phyloP scores from a whole-genome alignment of 176 grass and related monocot genomes.

The Triticum turgidum region DNA sequence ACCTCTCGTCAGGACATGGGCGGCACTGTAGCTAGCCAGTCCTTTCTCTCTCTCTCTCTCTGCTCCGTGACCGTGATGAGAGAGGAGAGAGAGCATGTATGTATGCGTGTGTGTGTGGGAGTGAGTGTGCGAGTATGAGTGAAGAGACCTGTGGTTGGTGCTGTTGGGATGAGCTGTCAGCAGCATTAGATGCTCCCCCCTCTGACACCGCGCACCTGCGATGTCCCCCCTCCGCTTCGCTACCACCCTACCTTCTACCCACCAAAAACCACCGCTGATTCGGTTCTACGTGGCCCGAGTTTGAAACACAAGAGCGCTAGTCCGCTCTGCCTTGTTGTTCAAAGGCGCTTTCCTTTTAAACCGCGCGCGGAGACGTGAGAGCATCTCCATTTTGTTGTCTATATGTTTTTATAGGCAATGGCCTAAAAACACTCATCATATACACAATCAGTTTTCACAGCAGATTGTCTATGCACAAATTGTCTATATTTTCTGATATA shows the following conservation, averaged over 20 bases:
- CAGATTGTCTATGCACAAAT: no score
- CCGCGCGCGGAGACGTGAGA: no score
- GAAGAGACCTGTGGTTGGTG: constrained; percentile 54
- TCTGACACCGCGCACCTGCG: constrained; percentile 68
- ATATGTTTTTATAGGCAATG: no score
- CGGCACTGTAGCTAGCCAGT: not conserved
- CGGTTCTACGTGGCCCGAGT: not conserved
- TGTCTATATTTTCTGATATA: no score
- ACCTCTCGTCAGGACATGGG: not conserved
- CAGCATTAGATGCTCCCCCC: constrained; percentile 84
- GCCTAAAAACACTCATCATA: no score
- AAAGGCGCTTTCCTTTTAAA: no score
- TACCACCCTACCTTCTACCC: constrained; percentile 3
- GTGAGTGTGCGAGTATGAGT: constrained; percentile 32
- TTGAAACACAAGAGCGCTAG: constrained; percentile 2
- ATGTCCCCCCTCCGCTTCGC: constrained; percentile 47
- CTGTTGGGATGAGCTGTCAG: constrained; percentile 77
- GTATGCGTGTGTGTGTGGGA: constrained; percentile 25
- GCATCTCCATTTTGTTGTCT: no score
- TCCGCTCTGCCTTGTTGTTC: no score
- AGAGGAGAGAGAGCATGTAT: not conserved
- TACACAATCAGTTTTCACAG: no score
- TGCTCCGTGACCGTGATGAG: not conserved
- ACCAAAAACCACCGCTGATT: not conserved
- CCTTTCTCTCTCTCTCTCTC: not conserved